phyloP scores from a whole-genome alignment of 495 filamentous ascomycete genomes.

The Bacidia gigantensis region DNA sequence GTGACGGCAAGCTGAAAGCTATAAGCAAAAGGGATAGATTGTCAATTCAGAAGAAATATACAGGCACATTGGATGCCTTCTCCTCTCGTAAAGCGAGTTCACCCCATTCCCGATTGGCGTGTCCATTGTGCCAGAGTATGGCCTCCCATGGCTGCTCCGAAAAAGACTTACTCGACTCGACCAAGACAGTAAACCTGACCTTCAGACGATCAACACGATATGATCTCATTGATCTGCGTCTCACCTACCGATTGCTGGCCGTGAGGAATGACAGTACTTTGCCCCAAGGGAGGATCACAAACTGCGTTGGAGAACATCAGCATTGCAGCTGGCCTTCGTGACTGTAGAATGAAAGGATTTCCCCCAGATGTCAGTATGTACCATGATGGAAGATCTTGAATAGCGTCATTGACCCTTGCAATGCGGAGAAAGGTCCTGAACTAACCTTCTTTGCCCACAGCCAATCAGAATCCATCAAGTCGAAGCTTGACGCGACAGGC shows the following conservation, averaged over 20 bases:
- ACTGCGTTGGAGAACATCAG: constrained; percentile 37
- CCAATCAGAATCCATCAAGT: background rate
- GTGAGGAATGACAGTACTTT: constrained; percentile 45
- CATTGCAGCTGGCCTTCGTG: constrained; percentile 33
- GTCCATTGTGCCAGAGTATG: constrained; percentile 61
- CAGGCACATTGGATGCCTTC: constrained; percentile 20
- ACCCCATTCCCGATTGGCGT: constrained; percentile 24
- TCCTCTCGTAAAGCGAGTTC: constrained; percentile 24
- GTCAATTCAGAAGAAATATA: constrained; percentile 19
- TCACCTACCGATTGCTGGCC: constrained; percentile 17
- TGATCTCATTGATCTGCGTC: background rate
- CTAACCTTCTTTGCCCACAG: background rate
- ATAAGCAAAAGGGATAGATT: constrained; percentile 21
- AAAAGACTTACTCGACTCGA: constrained; percentile 48
- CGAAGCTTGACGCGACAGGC: background rate
- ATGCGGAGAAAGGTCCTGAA: background rate
- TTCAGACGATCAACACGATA: constrained; percentile 13
- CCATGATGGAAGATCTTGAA: constrained; percentile 8
- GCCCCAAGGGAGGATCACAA: constrained; percentile 54
- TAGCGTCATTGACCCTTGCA: background rate
- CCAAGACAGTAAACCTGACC: constrained; percentile 52
- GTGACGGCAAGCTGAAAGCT: constrained; percentile 30
- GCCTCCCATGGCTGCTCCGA: constrained; percentile 53
- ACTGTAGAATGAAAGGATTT: constrained; percentile 22
- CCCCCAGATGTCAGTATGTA: constrained; percentile 8